A percentile compares a stretch with the other conserved stretches of the same genome.
phyloP scores from a whole-genome alignment of 129 eudicot genomes.

The Centaurea solstitialis region DNA sequence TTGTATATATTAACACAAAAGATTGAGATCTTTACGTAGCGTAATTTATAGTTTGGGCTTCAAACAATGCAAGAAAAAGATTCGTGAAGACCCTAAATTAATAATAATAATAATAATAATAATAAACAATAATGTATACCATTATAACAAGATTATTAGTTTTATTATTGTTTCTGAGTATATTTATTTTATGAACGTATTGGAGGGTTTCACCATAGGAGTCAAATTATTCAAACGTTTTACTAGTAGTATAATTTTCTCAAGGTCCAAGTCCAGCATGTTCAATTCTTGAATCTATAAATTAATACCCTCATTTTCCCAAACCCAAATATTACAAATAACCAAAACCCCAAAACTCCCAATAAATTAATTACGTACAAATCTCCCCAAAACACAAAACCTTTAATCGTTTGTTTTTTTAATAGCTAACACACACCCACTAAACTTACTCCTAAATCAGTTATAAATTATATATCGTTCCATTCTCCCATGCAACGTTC shows the following conservation, averaged over 20 bases:
- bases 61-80: no score
- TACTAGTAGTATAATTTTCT: not conserved
- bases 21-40: no score
- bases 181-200: not conserved
- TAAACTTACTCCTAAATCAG: no score
- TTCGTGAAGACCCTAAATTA: no score
- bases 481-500: constrained; percentile 50
- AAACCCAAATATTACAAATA: not conserved
- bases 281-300: constrained; percentile 10
- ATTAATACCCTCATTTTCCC: not conserved
- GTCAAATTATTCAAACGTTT: constrained; percentile 11
- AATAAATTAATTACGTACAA: not conserved
- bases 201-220: not conserved
- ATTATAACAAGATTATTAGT: not conserved
- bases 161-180: not conserved
- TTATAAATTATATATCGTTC: no score
- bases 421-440: no score
- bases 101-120: no score
- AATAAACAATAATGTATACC: no score
- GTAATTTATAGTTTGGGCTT: no score
- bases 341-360: not conserved
- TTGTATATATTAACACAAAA: no score
- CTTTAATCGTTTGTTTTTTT: no score
- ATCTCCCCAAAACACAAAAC: not conserved
- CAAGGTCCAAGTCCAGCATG: not conserved